A percentile compares a stretch with the other conserved stretches of the same genome.
Evolutionary conservation across 805 yeast species (phyloP).

Genomic region (Saturnispora halmiae): DNA sequence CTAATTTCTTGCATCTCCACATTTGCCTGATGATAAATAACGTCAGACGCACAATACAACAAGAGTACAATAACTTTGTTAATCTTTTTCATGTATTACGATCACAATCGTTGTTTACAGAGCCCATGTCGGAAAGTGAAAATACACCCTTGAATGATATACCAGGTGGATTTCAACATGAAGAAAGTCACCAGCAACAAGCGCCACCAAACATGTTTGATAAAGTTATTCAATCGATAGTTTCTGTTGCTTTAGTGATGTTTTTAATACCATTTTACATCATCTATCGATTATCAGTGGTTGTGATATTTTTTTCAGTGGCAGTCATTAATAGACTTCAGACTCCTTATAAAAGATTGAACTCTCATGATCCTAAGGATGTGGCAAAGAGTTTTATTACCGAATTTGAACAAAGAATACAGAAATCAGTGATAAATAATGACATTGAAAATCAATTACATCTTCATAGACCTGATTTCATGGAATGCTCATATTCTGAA

Average conservation of each 20-base stretch:
- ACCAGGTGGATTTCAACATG: constrained; percentile 10
- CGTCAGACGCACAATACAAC: not conserved
- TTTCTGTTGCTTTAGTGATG: constrained; percentile 6
- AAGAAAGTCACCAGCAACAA: not conserved
- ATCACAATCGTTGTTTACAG: too few species aligned
- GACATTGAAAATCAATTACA: constrained; percentile 13
- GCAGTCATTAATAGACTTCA: constrained; percentile 21
- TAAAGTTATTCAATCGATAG: not conserved
- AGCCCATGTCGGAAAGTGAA: constrained; percentile 1
- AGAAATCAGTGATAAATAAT: not conserved
- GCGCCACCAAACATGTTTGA: not conserved
- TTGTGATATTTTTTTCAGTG: constrained; percentile 15
- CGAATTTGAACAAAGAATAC: constrained; percentile 27
- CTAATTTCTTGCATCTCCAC: too few species aligned
- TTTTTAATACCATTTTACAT: constrained; percentile 23
- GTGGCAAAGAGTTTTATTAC: constrained; percentile 27
- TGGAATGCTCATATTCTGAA: constrained; percentile 71
- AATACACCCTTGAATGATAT: constrained; percentile 6
- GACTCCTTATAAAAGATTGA: constrained; percentile 17
- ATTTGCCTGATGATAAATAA: constrained; percentile 5
- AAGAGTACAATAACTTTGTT: not conserved
- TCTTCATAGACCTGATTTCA: constrained; percentile 35
- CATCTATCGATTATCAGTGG: constrained; percentile 17
- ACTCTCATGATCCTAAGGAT: constrained; percentile 25
- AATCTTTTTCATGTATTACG: not conserved